phyloP scores from a whole-genome alignment of 257 asterid genomes.

The Salvia hispanica region DNA sequence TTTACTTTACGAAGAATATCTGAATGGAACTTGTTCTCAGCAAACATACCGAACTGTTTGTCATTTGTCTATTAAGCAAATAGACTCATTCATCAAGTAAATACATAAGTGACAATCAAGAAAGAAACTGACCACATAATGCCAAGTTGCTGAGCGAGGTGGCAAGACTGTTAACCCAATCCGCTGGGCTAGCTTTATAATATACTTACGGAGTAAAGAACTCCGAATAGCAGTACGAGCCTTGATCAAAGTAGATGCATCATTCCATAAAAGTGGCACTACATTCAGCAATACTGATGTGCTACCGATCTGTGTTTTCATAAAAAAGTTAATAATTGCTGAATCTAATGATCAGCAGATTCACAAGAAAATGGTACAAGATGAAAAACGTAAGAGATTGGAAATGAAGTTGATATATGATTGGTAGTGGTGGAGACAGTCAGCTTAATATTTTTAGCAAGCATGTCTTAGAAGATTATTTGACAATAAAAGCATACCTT shows the following conservation, averaged over 20 bases:
- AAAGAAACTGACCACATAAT: constrained; percentile 70
- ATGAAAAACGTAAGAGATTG: constrained; percentile 12
- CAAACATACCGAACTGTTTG: constrained; percentile 11
- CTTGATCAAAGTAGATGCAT: constrained; percentile 61
- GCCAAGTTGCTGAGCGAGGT: constrained; percentile 80
- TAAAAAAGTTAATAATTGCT: constrained; percentile 23
- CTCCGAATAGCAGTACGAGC: constrained; percentile 76
- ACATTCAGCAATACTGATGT: constrained; percentile 60
- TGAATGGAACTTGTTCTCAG: constrained; percentile 14
- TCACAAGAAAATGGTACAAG: constrained; percentile 14
- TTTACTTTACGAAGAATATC: constrained; percentile 7
- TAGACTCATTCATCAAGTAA: constrained; percentile 24
- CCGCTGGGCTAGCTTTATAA: constrained; percentile 85
- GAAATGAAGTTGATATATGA: not conserved
- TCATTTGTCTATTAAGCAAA: constrained; percentile 21
- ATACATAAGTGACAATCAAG: constrained; percentile 9
- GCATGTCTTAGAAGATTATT: constrained; percentile 15
- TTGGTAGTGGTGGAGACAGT: not conserved
- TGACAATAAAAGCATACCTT: constrained; percentile 56
- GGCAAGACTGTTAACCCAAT: constrained; percentile 85
- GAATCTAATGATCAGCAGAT: constrained; percentile 12
- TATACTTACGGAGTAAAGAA: constrained; percentile 89
- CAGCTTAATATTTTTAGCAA: constrained; percentile 3
- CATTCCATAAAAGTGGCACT: constrained; percentile 75
- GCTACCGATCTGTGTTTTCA: constrained; percentile 72